Percentiles rank a stretch among this genome's conserved stretches.
phyloP scores from a whole-genome alignment of 768 basidiomycete species.

The Xerocomus brunneocitrinus region DNA sequence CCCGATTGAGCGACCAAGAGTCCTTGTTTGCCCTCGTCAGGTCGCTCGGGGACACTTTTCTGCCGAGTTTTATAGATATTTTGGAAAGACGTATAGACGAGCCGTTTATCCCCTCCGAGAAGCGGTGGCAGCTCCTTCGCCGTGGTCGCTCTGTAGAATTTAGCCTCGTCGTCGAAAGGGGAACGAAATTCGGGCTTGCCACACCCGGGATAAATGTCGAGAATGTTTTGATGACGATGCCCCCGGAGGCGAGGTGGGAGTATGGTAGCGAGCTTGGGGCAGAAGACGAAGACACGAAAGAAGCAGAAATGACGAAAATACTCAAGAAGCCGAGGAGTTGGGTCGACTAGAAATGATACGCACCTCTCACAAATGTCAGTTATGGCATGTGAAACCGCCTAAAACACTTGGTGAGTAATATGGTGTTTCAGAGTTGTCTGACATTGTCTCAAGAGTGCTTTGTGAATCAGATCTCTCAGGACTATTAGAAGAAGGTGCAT shows the following conservation, averaged over 20 bases:
- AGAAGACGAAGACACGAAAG: slow-evolving; percentile 41
- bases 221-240: slow-evolving; percentile 62
- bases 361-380: not conserved
- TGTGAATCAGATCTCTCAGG: no score
- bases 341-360: slow-evolving; percentile 1
- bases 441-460: no score
- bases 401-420: no score
- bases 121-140: slow-evolving; percentile 51
- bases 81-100: slow-evolving; percentile 36
- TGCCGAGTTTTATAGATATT: slow-evolving; percentile 45
- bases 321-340: slow-evolving; percentile 32
- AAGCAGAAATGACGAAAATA: slow-evolving; percentile 48
- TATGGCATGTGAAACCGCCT: no score
- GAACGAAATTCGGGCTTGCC: slow-evolving; percentile 60
- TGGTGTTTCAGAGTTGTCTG: no score
- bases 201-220: slow-evolving; percentile 60
- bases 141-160: slow-evolving; percentile 55
- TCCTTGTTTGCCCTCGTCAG: slow-evolving; percentile 44
- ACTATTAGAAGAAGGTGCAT: no score
- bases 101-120: slow-evolving; percentile 15
- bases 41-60: slow-evolving; percentile 39
- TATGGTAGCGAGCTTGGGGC: slow-evolving; percentile 54
- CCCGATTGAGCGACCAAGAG: slow-evolving; percentile 24
- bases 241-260: slow-evolving; percentile 66
- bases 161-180: slow-evolving; percentile 64